Evolutionary conservation across 2,329 filamentous ascomycete species (phyloP).

Genomic region (Xylariaceae sp.): DNA sequence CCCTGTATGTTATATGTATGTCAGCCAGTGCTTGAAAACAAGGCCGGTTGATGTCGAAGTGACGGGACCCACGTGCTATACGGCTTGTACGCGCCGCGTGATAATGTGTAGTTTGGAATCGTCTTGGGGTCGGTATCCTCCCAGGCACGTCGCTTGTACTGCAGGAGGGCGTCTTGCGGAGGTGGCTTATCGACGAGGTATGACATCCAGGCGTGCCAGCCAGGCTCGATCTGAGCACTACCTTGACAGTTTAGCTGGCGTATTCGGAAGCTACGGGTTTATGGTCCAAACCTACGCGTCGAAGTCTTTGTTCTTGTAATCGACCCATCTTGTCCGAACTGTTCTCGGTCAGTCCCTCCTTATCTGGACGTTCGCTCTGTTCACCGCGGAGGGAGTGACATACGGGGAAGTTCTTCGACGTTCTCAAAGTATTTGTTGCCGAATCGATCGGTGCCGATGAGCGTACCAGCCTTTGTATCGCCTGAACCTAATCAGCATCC

Average conservation of each 20-base stretch:
- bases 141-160: slow-evolving; percentile 64
- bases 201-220: slow-evolving; percentile 98
- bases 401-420: slow-evolving; percentile 84
- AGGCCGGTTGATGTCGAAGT: slow-evolving; percentile 4
- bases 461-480: slow-evolving; percentile 89
- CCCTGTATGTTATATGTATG: slow-evolving; percentile 31
- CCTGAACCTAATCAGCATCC: slow-evolving; percentile 45
- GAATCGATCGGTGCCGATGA: slow-evolving; percentile 80
- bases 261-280: neutral
- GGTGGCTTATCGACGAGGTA: slow-evolving; percentile 89
- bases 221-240: slow-evolving; percentile 81
- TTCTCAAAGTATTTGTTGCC: slow-evolving; percentile 99
- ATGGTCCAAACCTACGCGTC: slow-evolving; percentile 54
- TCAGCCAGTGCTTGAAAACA: slow-evolving; percentile 18
- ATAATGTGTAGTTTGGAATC: slow-evolving; percentile 68
- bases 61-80: slow-evolving; percentile 78
- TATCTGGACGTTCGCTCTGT: neutral
- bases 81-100: slow-evolving; percentile 77
- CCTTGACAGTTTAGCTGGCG: slow-evolving; percentile 12
- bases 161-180: slow-evolving; percentile 65
- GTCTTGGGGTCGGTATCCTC: slow-evolving; percentile 64
- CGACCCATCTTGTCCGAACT: slow-evolving; percentile 96
- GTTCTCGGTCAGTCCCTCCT: slow-evolving; percentile 13
- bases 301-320: slow-evolving; percentile 85
- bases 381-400: slow-evolving; percentile 27